phyloP scores from a whole-genome alignment of 2,329 filamentous ascomycete genomes.

The Coniella vitis region DNA sequence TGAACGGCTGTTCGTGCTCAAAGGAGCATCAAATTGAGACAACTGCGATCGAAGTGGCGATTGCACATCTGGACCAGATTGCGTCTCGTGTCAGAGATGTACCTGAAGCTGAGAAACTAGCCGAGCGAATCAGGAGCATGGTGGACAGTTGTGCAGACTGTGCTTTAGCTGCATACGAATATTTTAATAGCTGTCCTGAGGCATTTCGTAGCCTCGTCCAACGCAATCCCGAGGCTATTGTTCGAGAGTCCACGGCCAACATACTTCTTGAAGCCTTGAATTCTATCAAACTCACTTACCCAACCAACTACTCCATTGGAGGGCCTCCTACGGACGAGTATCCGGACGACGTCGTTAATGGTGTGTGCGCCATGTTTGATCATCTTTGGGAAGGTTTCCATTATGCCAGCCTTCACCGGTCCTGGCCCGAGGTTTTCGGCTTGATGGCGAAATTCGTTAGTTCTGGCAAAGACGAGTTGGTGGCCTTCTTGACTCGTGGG shows the following conservation, averaged over 20 bases:
- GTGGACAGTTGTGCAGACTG: slow-evolving; percentile 46
- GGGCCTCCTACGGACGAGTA: slow-evolving; percentile 18
- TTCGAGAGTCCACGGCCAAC: slow-evolving; percentile 47
- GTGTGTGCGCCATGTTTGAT: slow-evolving; percentile 41
- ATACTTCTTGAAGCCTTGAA: slow-evolving; percentile 47
- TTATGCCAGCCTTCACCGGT: slow-evolving; percentile 40
- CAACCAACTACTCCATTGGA: slow-evolving; percentile 38
- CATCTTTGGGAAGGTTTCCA: slow-evolving; percentile 59
- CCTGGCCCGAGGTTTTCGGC: slow-evolving; percentile 73
- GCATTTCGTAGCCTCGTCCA: slow-evolving; percentile 60
- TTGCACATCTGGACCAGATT: slow-evolving; percentile 69
- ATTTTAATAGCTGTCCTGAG: slow-evolving; percentile 48
- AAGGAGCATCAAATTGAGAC: slow-evolving; percentile 40
- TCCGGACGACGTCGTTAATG: slow-evolving; percentile 30
- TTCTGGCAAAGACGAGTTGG: slow-evolving; percentile 52
- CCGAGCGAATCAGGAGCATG: slow-evolving; percentile 37
- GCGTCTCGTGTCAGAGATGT: slow-evolving; percentile 64
- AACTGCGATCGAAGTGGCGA: slow-evolving; percentile 45
- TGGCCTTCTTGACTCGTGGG: slow-evolving; percentile 51
- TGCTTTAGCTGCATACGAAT: slow-evolving; percentile 53
- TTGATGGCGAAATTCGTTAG: slow-evolving; percentile 61
- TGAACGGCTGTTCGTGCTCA: slow-evolving; percentile 43
- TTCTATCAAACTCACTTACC: slow-evolving; percentile 42
- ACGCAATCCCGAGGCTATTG: slow-evolving; percentile 46
- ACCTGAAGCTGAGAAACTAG: slow-evolving; percentile 49